Evolutionary conservation across 345 rosid species (phyloP), one percentile per base, ranked within the genome.

Genomic region (Microthlaspi erraticum): DNA sequence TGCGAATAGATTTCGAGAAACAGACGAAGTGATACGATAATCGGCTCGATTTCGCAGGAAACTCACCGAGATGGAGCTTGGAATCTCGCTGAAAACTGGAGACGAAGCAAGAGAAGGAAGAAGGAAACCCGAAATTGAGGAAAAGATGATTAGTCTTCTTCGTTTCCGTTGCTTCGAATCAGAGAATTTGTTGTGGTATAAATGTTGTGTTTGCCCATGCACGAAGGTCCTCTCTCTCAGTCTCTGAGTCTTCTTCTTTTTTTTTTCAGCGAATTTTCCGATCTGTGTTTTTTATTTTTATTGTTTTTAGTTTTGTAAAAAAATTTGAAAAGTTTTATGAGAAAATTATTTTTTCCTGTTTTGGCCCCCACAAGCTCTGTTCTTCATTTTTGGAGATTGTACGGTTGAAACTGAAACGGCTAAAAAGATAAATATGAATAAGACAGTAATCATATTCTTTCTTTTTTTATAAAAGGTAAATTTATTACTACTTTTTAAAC

Each of bases 161-260:
- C 26, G 53, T 33, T 26, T 26, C 4, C 17, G 12, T 36, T 62
- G 51, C 60, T 45, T 36, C 44, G 29, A 51, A 18, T 37, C 59
- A 4, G 74, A 60, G 78, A 43, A 17, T 32, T 3, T 36, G 50
- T 9, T 45, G 51, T 18, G 18, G 33, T 45, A 39, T n/a, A 68
- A 75, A 68, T 53, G 74, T 32, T 69, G 4, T 19, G 46, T 56
- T 56, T 45, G 45, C 46, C 79, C 79, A 76, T 76, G 79, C 79
- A 76, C 70, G 56, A 66, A 56, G 59, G 8, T 63, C 65, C 46
- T 44, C 39, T 44, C 39, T 29, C 19, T 38, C 62, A 52, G 50
- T 38, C 31, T 55, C 42, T 1, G 20, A 50, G 38, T 73, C 66
- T 65, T 39, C 14, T 26, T 20, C 49, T 60, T n/a, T 9, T 38